Percentiles rank a stretch among this genome's conserved stretches.
Conservation (phyloP, 139 green algal species). For the Ulvella scutata region DNA sequence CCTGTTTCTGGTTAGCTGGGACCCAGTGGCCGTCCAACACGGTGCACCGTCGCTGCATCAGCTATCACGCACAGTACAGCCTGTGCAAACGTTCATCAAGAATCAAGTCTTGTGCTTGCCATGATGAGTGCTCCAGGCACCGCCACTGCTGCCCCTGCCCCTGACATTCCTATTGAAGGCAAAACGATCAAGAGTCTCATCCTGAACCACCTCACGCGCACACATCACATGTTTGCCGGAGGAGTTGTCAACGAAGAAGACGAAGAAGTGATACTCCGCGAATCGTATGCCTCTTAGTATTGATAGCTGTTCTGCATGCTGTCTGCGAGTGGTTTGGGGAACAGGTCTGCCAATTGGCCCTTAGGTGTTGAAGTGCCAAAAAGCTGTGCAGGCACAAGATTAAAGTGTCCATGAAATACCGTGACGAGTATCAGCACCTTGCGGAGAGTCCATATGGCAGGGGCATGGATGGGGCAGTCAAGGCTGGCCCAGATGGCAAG, state of each 20-base stretch:
- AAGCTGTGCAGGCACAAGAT: background rate
- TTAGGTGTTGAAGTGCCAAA: too few relatives aligned
- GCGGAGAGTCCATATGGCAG: background rate
- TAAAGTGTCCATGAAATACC: slow-evolving; percentile 7
- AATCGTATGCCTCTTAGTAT: background rate
- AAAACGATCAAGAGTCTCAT: slow-evolving; percentile 64
- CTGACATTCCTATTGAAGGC: slow-evolving; percentile 46
- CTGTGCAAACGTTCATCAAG: too few relatives aligned
- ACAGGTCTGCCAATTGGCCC: too few relatives aligned
- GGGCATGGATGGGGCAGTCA: background rate
- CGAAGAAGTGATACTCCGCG: background rate
- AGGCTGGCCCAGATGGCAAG: background rate
- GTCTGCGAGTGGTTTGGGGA: too few relatives aligned
- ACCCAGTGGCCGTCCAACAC: too few relatives aligned
- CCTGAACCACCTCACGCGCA: slow-evolving; percentile 63
- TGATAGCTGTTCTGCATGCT: too few relatives aligned
- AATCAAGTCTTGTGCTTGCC: too few relatives aligned
- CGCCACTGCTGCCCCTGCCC: too few relatives aligned
- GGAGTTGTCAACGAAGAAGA: background rate
- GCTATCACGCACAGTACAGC: too few relatives aligned
- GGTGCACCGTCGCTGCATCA: too few relatives aligned
- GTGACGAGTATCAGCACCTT: slow-evolving; percentile 6
- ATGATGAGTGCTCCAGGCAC: too few relatives aligned
- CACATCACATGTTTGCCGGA: slow-evolving; percentile 62
- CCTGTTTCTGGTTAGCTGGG: too few relatives aligned